Conservation (phyloP, 345 rosid genomes). For the Salix viminalis region DNA sequence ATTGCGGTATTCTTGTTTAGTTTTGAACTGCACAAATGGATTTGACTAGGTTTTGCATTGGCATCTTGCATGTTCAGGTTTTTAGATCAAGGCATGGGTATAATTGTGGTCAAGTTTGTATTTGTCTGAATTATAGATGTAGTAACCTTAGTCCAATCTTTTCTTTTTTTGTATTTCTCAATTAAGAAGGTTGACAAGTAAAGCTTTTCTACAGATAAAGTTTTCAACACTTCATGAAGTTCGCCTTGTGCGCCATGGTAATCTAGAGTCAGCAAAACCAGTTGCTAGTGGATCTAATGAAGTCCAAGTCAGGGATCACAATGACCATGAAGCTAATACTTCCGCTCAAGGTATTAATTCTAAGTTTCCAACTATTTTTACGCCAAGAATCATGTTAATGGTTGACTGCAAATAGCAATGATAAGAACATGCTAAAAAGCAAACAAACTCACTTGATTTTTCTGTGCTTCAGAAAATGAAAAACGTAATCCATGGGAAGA, state of each 20-base stretch:
- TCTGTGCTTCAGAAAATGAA: constrained; percentile 44
- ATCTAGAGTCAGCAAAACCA: constrained; percentile 22
- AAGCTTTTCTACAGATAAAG: constrained; percentile 50
- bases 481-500: constrained; percentile 62
- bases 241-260: constrained; percentile 43
- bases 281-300: constrained; percentile 22
- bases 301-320: constrained; percentile 20
- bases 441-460: not conserved
- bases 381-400: not conserved
- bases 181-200: constrained; percentile 2
- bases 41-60: not conserved
- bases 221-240: constrained; percentile 69
- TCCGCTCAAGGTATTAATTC: constrained; percentile 45
- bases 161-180: constrained; percentile 6
- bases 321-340: constrained; percentile 23
- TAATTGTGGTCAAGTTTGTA: not conserved
- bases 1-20: not conserved
- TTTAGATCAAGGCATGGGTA: not conserved
- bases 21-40: not conserved
- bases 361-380: not conserved
- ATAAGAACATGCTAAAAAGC: constrained; percentile 1
- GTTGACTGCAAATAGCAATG: not conserved
- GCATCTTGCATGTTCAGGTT: not conserved
- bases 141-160: too few relatives aligned
- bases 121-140: not conserved